A percentile compares a stretch with the other conserved stretches of the same genome.
Conservation (phyloP, 106 monocot species). For the Phalaenopsis aphrodite region DNA sequence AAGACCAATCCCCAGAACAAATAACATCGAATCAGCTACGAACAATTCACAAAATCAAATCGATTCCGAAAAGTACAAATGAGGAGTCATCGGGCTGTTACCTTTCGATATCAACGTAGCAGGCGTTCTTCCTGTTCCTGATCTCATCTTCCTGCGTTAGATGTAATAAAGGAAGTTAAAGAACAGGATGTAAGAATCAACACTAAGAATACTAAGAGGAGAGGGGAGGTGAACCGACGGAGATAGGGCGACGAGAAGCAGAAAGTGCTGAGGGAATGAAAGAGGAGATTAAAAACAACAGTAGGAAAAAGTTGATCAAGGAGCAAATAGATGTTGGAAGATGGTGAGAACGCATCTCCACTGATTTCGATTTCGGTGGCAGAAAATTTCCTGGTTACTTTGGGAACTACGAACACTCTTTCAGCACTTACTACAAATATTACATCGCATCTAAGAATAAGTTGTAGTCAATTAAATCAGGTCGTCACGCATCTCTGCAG, state of each 20-base stretch:
- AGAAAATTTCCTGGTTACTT: too few relatives aligned
- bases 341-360: background rate
- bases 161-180: background rate
- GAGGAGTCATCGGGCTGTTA: slow-evolving; percentile 8
- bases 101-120: slow-evolving; percentile 95
- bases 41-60: slow-evolving; percentile 5
- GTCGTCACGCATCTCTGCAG: too few relatives aligned
- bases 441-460: too few relatives aligned
- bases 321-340: background rate
- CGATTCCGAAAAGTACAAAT: background rate
- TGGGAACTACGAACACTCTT: too few relatives aligned
- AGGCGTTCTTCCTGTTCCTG: slow-evolving; percentile 63
- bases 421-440: too few relatives aligned
- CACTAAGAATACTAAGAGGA: background rate
- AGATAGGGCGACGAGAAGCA: slow-evolving; percentile 38
- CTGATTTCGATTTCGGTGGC: background rate
- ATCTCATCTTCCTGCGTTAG: slow-evolving; percentile 68
- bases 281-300: slow-evolving; percentile 5
- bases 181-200: background rate
- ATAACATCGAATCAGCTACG: background rate
- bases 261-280: slow-evolving; percentile 13
- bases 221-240: slow-evolving; percentile 18
- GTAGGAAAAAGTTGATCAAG: background rate
- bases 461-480: too few relatives aligned
- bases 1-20: background rate